Evolutionary conservation across 2,329 filamentous ascomycete genomes (phyloP).

Genomic region (Clarireedia sp.): DNA sequence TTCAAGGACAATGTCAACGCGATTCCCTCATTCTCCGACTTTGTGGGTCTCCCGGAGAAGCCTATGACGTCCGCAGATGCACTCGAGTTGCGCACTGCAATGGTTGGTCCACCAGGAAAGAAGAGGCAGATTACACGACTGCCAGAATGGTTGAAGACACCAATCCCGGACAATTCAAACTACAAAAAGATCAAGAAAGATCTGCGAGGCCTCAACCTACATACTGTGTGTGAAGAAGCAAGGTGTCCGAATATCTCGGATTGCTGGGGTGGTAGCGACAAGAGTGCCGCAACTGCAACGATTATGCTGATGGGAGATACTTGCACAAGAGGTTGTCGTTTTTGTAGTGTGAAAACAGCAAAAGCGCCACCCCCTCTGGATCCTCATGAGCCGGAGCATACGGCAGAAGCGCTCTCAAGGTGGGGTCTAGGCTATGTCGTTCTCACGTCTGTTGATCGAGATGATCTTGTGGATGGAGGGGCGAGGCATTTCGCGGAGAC

Average conservation of each 20-base stretch:
- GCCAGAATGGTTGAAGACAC: conserved; percentile 92
- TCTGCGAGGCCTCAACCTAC: conserved; percentile 76
- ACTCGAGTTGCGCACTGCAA: conserved; percentile 51
- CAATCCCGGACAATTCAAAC: conserved; percentile 75
- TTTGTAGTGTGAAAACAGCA: conserved; percentile 92
- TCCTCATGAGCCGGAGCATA: conserved; percentile 93
- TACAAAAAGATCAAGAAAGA: conserved; percentile 95
- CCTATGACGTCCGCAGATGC: conserved; percentile 45
- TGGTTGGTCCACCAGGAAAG: conserved; percentile 55
- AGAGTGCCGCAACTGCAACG: conserved; percentile 86
- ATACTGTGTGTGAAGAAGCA: conserved; percentile 97
- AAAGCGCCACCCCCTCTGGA: conserved; percentile 72
- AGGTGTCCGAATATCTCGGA: conserved; percentile 96
- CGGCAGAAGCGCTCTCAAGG: conserved; percentile 80
- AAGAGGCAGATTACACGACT: conserved; percentile 64
- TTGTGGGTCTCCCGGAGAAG: conserved; percentile 38
- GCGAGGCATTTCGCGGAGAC: conserved; percentile 89
- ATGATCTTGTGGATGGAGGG: conserved; percentile 84
- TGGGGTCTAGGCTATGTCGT: conserved; percentile 98
- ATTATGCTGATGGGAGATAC: conserved; percentile 99
- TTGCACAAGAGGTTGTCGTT: conserved; percentile 90
- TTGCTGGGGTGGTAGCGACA: conserved; percentile 90
- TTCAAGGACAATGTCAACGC: conserved; percentile 30
- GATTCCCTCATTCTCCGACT: conserved; percentile 52
- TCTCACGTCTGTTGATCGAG: conserved; percentile 85